These are phyloP conservation scores for Kwoniella pini DNA, from an alignment of 768 basidiomycete genomes.

Conservation along the genomic window DNA sequence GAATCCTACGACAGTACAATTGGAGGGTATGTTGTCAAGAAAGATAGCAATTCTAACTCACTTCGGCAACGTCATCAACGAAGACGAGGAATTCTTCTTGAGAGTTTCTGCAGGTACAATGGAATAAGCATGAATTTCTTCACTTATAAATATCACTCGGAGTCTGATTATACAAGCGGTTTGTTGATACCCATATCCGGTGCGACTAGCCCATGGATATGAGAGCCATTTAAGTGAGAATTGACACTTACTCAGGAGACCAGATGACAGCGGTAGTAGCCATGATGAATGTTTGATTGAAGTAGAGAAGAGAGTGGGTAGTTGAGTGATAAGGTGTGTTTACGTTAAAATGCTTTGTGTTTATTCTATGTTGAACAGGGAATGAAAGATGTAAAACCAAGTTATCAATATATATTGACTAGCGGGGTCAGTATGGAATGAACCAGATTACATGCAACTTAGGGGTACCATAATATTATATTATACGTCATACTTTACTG, in stretches of 20 bases:
- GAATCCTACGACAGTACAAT: too few species aligned
- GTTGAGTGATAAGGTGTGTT: neutral
- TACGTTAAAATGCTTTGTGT: neutral
- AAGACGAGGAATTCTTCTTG: conserved; percentile 33
- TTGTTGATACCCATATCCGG: too few species aligned
- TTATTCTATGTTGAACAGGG: conserved; percentile 1
- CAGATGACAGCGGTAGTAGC: conserved; percentile 18
- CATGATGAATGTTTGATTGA: conserved; percentile 3
- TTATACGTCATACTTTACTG: too few species aligned
- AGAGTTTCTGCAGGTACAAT: conserved; percentile 15
- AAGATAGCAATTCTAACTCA: conserved; percentile 16
- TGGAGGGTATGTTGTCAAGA: too few species aligned
- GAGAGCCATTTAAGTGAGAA: too few species aligned
- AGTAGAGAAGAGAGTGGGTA: neutral
- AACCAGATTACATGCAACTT: too few species aligned
- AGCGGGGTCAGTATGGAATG: too few species aligned
- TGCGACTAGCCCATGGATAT: too few species aligned
- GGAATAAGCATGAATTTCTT: too few species aligned
- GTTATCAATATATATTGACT: neutral
- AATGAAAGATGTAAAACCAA: neutral
- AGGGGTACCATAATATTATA: too few species aligned
- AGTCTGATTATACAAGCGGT: too few species aligned
- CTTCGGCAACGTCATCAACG: conserved; percentile 46
- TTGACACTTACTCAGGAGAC: conserved; percentile 18
- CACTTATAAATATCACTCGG: too few species aligned